Conservation (phyloP, 495 filamentous ascomycete species). For the Evernia prunastri region DNA sequence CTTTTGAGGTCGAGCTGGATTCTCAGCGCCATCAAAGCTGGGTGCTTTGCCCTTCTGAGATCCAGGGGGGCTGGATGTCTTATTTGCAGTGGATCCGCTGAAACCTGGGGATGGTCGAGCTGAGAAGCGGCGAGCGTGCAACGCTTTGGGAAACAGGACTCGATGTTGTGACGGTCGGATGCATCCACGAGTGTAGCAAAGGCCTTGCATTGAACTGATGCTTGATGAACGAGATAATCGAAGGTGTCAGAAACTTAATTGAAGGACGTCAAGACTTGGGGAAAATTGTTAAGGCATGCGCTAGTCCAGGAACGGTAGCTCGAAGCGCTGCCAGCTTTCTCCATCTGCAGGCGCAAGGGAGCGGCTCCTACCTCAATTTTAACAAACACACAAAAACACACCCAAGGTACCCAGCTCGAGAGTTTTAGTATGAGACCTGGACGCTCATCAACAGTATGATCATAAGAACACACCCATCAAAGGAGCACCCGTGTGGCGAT, state of each 20-base stretch:
- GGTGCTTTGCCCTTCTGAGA: not conserved
- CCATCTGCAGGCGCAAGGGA: not conserved
- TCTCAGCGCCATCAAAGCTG: not conserved
- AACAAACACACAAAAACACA: not conserved
- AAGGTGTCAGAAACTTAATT: not conserved
- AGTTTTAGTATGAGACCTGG: not conserved
- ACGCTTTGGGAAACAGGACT: not conserved
- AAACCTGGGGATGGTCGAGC: conserved; percentile 8
- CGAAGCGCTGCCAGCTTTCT: not conserved
- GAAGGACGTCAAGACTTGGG: conserved; percentile 5
- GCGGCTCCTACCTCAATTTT: not conserved
- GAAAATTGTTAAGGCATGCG: not conserved
- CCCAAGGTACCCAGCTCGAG: not conserved
- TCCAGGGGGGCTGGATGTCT: not conserved
- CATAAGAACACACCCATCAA: conserved; percentile 2
- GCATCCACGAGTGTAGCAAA: not conserved
- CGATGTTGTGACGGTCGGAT: not conserved
- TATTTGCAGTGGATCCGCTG: conserved; percentile 7
- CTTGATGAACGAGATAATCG: not conserved
- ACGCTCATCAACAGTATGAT: conserved; percentile 8
- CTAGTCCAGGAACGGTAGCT: conserved; percentile 13
- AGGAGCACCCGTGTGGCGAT: conserved; percentile 15
- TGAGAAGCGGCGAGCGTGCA: not conserved
- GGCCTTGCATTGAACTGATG: conserved; percentile 7
- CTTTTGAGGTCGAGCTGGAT: not conserved